These are phyloP conservation scores for Pythium catenulatum DNA, from an alignment of 352 stramenopile genomes.

Conservation along the genomic window DNA sequence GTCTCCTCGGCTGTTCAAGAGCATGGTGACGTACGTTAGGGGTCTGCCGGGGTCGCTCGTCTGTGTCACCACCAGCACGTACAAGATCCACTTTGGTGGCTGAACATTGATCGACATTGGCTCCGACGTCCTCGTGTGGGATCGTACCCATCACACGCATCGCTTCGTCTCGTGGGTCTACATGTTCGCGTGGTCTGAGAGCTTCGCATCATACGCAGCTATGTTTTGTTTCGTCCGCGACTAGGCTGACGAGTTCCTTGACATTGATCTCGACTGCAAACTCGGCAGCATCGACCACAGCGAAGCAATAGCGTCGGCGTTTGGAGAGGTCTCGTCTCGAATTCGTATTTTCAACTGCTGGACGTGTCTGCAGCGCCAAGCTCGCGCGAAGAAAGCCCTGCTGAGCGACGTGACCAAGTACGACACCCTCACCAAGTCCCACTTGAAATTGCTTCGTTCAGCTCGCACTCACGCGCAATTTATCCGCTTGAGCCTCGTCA, in stretches of 20 bases:
- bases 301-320: conserved; percentile 17
- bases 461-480: neutral
- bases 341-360: conserved; percentile 2
- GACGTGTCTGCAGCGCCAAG: neutral
- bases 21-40: too few species aligned
- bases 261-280: neutral
- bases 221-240: neutral
- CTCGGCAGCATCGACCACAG: conserved; percentile 20
- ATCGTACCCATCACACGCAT: neutral
- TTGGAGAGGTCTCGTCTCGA: neutral
- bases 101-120: conserved; percentile 59
- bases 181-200: conserved; percentile 1
- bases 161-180: conserved; percentile 28
- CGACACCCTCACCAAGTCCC: neutral
- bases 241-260: neutral
- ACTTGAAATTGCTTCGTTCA: neutral
- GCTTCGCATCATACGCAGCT: neutral
- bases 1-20: neutral
- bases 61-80: conserved; percentile 11
- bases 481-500: neutral
- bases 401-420: neutral
- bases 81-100: conserved; percentile 55
- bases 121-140: neutral
- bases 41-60: too few species aligned
- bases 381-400: neutral